Evolutionary conservation across 2,329 filamentous ascomycete species (phyloP).

Genomic region (Byssothecium circinans): DNA sequence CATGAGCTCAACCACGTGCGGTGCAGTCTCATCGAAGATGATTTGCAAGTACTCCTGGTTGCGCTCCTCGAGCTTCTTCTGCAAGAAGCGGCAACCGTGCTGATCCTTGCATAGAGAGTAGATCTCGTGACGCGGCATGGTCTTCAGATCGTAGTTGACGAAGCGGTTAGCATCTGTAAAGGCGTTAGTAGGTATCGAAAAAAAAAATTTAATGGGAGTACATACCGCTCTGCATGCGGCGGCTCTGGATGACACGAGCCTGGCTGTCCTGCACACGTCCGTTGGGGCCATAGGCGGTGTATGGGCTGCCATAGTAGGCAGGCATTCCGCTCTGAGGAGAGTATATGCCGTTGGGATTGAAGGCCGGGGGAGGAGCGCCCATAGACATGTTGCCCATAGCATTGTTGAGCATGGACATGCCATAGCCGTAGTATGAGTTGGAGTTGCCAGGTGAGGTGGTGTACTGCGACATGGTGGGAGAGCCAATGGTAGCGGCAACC

Average conservation of each 20-base stretch:
- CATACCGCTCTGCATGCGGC: conserved; percentile 73
- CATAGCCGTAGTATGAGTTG: conserved; percentile 55
- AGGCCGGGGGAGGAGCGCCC: conserved; percentile 35
- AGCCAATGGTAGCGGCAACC: conserved; percentile 26
- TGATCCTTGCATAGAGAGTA: conserved; percentile 95
- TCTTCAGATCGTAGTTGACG: conserved; percentile 78
- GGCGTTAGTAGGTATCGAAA: conserved; percentile 8
- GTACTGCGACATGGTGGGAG: conserved; percentile 39
- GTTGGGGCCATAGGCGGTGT: conserved; percentile 43
- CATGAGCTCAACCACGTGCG: conserved; percentile 96
- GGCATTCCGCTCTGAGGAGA: conserved; percentile 14
- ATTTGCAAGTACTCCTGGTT: conserved; percentile 80
- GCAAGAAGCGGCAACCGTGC: conserved; percentile 93
- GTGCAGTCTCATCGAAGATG: conserved; percentile 92
- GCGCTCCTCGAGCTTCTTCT: conserved; percentile 94
- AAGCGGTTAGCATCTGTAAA: conserved; percentile 65
- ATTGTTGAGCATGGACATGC: conserved; percentile 65
- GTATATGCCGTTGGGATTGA: conserved; percentile 29
- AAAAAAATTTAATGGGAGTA: conserved; percentile 49
- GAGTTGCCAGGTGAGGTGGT: conserved; percentile 21
- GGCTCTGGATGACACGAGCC: conserved; percentile 72
- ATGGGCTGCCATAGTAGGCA: conserved; percentile 21
- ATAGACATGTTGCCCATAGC: conserved; percentile 66
- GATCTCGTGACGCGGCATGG: conserved; percentile 73
- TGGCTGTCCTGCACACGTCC: conserved; percentile 71